Evolutionary conservation across 208 protist genomes (phyloP), one percentile per base, ranked within the genome.

Genomic region (Porcisia hertigi): DNA sequence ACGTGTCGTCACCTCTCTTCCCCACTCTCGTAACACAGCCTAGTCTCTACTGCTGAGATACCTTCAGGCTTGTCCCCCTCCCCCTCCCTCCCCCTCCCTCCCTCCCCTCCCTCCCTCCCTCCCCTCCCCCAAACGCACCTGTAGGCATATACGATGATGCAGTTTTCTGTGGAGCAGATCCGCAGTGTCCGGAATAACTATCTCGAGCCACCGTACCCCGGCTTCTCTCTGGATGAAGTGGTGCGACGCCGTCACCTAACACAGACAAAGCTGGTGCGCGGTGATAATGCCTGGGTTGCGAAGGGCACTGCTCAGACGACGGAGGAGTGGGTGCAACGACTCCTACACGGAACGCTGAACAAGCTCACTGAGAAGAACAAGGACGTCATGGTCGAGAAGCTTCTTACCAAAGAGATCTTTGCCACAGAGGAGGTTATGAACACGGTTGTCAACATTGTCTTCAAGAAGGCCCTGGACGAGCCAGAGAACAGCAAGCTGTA

Each of bases 221-320:
- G 83, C 57, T 97, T 97, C 84, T 94, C 88, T 5, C 92, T 97
- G 18, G 90, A 96, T 76, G 88, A 97, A 74, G 86, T 95, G 14
- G 83, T 84, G n/a, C 86, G 90, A 1, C 85, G 89, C 23, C 83
- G 89, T 59, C 79, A 77, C 55, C 54, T 81, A 67, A 77, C 82
- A 16, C 86, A 89, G 65, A 92, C 87, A 34, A 96, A 93, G 81
- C 82, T 96, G 25, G 87, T 92, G 65, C 91, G 92, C 30, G 88
- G 92, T n/a, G 82, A 88, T 55, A 94, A 96, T 76, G 93, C 93
- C 71, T 97, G 90, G 88, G 79, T 80, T 60, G 83, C 82, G 30
- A 87, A 92, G 75, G 89, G 88, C 14, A 86, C 86, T 12, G 91
- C 89, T 4, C 83, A 94, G 74, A 84, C 88, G 49, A 89, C 88